phyloP scores from a whole-genome alignment of 345 rosid genomes.

The Citrus inodora region DNA sequence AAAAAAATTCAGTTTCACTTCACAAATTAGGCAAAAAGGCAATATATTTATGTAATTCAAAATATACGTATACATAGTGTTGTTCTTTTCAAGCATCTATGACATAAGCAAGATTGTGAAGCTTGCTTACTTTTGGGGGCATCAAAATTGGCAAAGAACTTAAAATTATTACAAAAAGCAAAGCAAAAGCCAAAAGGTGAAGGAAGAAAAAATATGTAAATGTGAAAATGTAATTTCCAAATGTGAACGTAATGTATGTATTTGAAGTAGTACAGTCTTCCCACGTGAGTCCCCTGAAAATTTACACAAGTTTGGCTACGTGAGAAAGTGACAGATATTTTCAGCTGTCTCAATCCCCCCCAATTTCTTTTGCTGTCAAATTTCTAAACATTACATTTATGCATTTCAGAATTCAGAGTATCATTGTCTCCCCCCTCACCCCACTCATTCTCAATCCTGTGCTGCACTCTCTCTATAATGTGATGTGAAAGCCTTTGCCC shows the following conservation, averaged over 20 bases:
- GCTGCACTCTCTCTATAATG: background rate
- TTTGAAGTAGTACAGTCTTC: background rate
- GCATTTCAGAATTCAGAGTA: background rate
- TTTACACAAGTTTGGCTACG: background rate
- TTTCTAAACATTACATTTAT: background rate
- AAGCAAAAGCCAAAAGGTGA: background rate
- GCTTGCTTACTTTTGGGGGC: background rate
- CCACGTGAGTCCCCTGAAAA: slow-evolving; percentile 7
- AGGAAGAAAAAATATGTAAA: background rate
- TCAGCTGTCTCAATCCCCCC: background rate
- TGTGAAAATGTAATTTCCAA: background rate
- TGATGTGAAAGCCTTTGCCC: background rate
- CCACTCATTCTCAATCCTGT: background rate
- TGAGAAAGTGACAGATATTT: background rate
- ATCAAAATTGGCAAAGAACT: background rate
- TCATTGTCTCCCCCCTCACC: background rate
- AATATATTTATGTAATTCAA: no score
- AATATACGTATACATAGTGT: no score
- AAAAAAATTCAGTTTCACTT: no score
- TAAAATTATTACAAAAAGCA: background rate
- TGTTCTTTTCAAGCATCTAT: no score
- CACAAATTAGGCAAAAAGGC: no score
- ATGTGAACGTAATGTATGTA: background rate
- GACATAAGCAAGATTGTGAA: background rate
- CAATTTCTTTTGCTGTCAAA: background rate